Conservation (phyloP, 1,284 basidiomycete genomes). For the Moesziomyces parantarcticus region DNA sequence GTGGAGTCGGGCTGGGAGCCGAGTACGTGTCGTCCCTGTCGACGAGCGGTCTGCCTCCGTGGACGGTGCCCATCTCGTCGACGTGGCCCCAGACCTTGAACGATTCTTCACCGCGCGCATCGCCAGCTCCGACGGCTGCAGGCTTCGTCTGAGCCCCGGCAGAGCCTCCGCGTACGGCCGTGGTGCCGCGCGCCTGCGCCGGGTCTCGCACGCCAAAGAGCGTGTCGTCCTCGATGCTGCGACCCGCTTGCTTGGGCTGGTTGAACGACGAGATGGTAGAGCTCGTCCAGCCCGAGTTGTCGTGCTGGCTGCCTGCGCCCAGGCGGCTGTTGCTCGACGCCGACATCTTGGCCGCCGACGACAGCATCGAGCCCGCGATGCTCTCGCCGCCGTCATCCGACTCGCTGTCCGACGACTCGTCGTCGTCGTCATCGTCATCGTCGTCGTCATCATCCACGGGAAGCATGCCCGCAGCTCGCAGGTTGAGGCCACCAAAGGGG, state of each 20-base stretch:
- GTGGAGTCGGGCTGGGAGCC: slow-evolving; percentile 57
- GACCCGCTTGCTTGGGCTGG: slow-evolving; percentile 39
- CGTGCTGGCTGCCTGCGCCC: slow-evolving; percentile 29
- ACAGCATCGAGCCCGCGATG: slow-evolving; percentile 36
- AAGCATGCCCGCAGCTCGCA: slow-evolving; percentile 16
- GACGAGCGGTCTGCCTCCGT: slow-evolving; percentile 54
- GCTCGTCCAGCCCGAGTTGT: slow-evolving; percentile 49
- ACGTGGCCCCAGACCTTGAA: slow-evolving; percentile 53
- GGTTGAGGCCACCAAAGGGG: slow-evolving; percentile 20
- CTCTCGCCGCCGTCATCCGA: slow-evolving; percentile 35
- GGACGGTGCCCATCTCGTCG: slow-evolving; percentile 57
- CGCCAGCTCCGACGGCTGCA: slow-evolving; percentile 4
- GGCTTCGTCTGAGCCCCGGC: slow-evolving; percentile 1
- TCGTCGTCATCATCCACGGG: slow-evolving; percentile 37
- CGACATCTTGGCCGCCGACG: slow-evolving; percentile 42
- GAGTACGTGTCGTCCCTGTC: slow-evolving; percentile 59
- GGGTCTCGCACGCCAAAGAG: slow-evolving; percentile 58
- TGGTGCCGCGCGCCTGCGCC: slow-evolving; percentile 22
- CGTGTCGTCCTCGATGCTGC: slow-evolving; percentile 63
- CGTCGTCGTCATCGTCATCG: slow-evolving; percentile 50
- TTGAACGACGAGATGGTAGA: slow-evolving; percentile 50
- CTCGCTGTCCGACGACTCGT: slow-evolving; percentile 44
- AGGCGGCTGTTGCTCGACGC: slow-evolving; percentile 44
- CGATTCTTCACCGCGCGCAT: slow-evolving; percentile 25
- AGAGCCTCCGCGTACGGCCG: neutral